These are phyloP conservation scores for Lactarius sp. DNA, from an alignment of 768 basidiomycete genomes.

Conservation along the genomic window DNA sequence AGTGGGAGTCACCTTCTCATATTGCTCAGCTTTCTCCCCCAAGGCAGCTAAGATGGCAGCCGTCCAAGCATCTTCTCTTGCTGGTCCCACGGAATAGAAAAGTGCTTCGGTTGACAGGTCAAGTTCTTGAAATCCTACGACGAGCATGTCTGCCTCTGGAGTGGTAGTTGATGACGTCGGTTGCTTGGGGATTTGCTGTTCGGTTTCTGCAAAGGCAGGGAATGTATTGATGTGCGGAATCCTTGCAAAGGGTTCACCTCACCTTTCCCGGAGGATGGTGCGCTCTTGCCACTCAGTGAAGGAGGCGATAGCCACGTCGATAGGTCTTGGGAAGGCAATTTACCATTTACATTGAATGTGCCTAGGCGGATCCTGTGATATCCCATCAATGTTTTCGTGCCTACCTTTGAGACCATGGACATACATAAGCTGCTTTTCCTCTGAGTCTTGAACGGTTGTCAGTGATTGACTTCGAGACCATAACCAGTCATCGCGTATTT, in stretches of 20 bases:
- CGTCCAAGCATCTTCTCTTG: slow-evolving; percentile 68
- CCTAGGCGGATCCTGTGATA: slow-evolving; percentile 57
- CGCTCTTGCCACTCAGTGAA: slow-evolving; percentile 23
- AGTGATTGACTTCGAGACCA: slow-evolving; percentile 19
- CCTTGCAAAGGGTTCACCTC: slow-evolving; percentile 3
- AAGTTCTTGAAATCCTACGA: slow-evolving; percentile 78
- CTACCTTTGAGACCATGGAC: slow-evolving; percentile 16
- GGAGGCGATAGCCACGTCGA: slow-evolving; percentile 47
- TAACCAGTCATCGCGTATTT: slow-evolving; percentile 65
- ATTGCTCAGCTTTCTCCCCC: slow-evolving; percentile 57
- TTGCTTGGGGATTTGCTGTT: background rate
- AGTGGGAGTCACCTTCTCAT: slow-evolving; percentile 53
- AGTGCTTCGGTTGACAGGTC: slow-evolving; percentile 76
- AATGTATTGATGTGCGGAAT: background rate
- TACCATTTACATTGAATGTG: slow-evolving; percentile 84
- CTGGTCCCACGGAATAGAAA: slow-evolving; percentile 58
- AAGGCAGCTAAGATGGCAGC: slow-evolving; percentile 61
- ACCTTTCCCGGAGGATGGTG: slow-evolving; percentile 2
- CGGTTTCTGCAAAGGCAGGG: background rate
- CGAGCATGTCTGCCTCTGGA: slow-evolving; percentile 60
- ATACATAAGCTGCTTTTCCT: slow-evolving; percentile 19
- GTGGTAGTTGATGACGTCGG: background rate
- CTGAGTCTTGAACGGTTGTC: slow-evolving; percentile 11
- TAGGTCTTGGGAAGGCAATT: slow-evolving; percentile 66
- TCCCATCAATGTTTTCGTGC: background rate